Conservation (phyloP, 352 stramenopile species). For the Phytophthora citrophthora region DNA sequence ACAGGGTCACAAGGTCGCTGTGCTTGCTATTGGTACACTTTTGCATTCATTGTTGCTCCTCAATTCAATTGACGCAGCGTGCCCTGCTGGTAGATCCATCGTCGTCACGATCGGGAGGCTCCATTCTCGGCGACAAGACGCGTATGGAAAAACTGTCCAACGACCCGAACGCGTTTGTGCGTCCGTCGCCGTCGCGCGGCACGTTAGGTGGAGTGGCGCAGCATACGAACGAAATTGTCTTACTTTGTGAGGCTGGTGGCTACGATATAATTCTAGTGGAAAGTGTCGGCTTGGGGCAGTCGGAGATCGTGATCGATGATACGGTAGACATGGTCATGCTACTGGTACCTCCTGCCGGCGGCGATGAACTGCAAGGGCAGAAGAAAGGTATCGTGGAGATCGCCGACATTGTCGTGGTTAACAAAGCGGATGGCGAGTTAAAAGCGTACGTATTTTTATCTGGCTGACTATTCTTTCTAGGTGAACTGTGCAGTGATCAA, state of each 20-base stretch:
- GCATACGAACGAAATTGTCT: slow-evolving; percentile 92
- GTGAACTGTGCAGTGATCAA: no score
- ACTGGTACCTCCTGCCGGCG: slow-evolving; percentile 94
- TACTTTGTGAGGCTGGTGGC: slow-evolving; percentile 93
- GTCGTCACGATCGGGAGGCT: slow-evolving; percentile 94
- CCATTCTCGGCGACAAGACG: slow-evolving; percentile 98
- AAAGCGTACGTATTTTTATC: slow-evolving; percentile 36
- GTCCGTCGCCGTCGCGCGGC: slow-evolving; percentile 90
- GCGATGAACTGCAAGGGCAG: slow-evolving; percentile 96
- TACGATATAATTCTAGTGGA: slow-evolving; percentile 98
- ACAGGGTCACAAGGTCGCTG: slow-evolving; percentile 89
- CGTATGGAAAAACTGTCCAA: slow-evolving; percentile 96
- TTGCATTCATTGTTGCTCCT: not conserved
- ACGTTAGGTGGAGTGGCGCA: slow-evolving; percentile 79
- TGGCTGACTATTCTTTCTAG: not conserved
- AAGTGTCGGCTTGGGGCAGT: slow-evolving; percentile 97
- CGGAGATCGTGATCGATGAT: slow-evolving; percentile 96
- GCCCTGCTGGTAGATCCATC: slow-evolving; percentile 86
- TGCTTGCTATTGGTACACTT: slow-evolving; percentile 90
- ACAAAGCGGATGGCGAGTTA: slow-evolving; percentile 96
- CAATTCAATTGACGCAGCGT: slow-evolving; percentile 4
- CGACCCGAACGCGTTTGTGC: slow-evolving; percentile 92
- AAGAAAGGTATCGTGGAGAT: slow-evolving; percentile 99
- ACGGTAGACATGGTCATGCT: slow-evolving; percentile 97
- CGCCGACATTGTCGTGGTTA: slow-evolving; percentile 97